Conservation (phyloP, 2,329 filamentous ascomycete genomes). For the Ustulina deusta region DNA sequence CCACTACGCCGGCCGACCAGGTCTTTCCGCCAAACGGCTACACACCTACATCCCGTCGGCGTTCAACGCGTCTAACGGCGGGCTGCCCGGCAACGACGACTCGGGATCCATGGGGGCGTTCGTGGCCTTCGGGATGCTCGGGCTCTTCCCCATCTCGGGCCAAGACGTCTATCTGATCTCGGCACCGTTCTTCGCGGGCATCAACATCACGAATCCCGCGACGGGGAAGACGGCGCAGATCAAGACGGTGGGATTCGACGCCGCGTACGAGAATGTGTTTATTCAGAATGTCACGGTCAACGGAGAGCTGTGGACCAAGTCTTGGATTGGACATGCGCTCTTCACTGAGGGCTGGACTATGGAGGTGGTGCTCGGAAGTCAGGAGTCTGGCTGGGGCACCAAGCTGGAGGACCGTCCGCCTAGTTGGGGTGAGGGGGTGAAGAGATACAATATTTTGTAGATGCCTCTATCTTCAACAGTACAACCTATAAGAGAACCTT, state of each 20-base stretch:
- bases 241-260: conserved; percentile 67
- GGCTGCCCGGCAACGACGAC: conserved; percentile 74
- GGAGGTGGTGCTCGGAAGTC: conserved; percentile 70
- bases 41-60: conserved; percentile 71
- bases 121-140: conserved; percentile 69
- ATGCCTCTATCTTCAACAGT: neutral
- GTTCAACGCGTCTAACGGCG: conserved; percentile 67
- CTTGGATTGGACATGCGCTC: conserved; percentile 72
- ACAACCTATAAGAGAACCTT: no score
- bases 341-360: conserved; percentile 68
- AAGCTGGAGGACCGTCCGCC: conserved; percentile 60
- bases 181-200: conserved; percentile 69
- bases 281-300: conserved; percentile 69
- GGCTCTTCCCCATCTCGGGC: conserved; percentile 70
- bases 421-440: conserved; percentile 42
- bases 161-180: conserved; percentile 74
- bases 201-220: conserved; percentile 62
- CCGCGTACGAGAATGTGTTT: conserved; percentile 65
- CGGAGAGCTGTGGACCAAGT: conserved; percentile 65
- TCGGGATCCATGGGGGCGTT: conserved; percentile 73
- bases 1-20: conserved; percentile 72
- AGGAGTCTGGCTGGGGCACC: conserved; percentile 74
- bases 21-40: conserved; percentile 58
- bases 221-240: conserved; percentile 70
- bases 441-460: conserved; percentile 14